phyloP scores from a whole-genome alignment of 2,329 filamentous ascomycete species.

The Talaromyces amestolkiae region DNA sequence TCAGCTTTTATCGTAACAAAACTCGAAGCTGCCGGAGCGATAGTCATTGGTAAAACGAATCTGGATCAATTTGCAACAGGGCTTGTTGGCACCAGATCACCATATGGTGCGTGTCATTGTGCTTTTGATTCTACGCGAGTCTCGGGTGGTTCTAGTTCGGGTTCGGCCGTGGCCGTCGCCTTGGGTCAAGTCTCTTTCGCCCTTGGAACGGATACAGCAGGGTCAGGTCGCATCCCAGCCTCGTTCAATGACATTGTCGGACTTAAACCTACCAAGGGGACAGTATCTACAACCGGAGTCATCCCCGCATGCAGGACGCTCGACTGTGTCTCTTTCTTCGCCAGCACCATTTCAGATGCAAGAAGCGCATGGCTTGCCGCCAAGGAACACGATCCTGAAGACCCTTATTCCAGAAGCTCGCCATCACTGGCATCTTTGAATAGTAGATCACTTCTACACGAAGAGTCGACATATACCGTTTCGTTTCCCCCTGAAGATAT shows the following conservation, averaged over 20 bases:
- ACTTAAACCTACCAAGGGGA: slow-evolving; percentile 28
- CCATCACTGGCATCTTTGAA: slow-evolving; percentile 1
- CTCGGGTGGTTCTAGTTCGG: slow-evolving; percentile 58
- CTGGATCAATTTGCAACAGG: slow-evolving; percentile 64
- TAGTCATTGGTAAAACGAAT: slow-evolving; percentile 59
- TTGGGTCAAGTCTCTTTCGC: slow-evolving; percentile 49
- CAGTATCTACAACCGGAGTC: slow-evolving; percentile 26
- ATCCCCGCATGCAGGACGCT: slow-evolving; percentile 53
- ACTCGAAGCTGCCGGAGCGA: slow-evolving; percentile 51
- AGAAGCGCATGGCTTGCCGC: slow-evolving; percentile 42
- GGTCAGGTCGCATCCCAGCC: slow-evolving; percentile 28
- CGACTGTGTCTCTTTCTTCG: slow-evolving; percentile 57
- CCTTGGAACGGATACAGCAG: slow-evolving; percentile 42
- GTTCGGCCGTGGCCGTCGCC: slow-evolving; percentile 55
- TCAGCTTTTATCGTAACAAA: slow-evolving; percentile 50
- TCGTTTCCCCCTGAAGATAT: slow-evolving; percentile 11
- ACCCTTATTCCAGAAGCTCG: slow-evolving; percentile 47
- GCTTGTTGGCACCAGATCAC: slow-evolving; percentile 57
- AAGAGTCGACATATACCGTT: slow-evolving; percentile 12
- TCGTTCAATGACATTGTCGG: slow-evolving; percentile 30
- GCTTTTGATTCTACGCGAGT: slow-evolving; percentile 52
- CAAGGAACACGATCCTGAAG: slow-evolving; percentile 50
- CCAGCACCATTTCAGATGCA: slow-evolving; percentile 50
- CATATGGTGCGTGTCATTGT: slow-evolving; percentile 57
- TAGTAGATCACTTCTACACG: slow-evolving; percentile 10